Evolutionary conservation across 805 yeast species (phyloP).

Genomic region (Kodamaea nitidulidarum): DNA sequence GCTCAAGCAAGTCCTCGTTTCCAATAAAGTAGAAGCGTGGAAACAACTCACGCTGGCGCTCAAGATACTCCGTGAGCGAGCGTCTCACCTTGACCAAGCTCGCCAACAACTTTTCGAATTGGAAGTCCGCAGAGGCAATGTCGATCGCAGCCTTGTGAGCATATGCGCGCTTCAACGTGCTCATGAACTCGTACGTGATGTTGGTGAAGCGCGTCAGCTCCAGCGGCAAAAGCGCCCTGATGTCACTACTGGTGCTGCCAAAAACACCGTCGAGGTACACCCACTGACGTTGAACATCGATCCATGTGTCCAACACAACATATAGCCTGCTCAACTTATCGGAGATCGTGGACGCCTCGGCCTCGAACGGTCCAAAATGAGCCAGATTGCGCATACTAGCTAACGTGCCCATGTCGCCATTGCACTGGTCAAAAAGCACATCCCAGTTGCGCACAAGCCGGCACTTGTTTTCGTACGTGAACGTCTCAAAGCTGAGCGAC

Average conservation of each 20-base stretch:
- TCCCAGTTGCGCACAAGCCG: slow-evolving; percentile 69
- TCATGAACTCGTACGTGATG: slow-evolving; percentile 58
- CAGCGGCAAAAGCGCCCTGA: slow-evolving; percentile 59
- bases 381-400: slow-evolving; percentile 69
- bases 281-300: slow-evolving; percentile 87
- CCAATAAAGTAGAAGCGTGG: slow-evolving; percentile 87
- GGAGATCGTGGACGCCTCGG: slow-evolving; percentile 53
- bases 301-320: slow-evolving; percentile 62
- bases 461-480: slow-evolving; percentile 48
- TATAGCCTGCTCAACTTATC: slow-evolving; percentile 48
- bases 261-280: slow-evolving; percentile 79
- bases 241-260: slow-evolving; percentile 55
- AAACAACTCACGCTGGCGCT: slow-evolving; percentile 68
- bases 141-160: slow-evolving; percentile 54
- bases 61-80: slow-evolving; percentile 74
- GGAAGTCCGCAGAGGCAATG: slow-evolving; percentile 48
- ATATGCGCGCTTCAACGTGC: slow-evolving; percentile 46
- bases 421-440: slow-evolving; percentile 50
- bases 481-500: slow-evolving; percentile 45
- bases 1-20: slow-evolving; percentile 81
- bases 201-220: slow-evolving; percentile 66
- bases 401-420: slow-evolving; percentile 59
- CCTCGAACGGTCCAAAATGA: slow-evolving; percentile 56
- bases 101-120: slow-evolving; percentile 49
- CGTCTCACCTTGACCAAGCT: slow-evolving; percentile 55